Percentiles rank a stretch among this genome's conserved stretches.
phyloP scores from a whole-genome alignment of 768 basidiomycete genomes.

The Cystofilobasidium ferigula region DNA sequence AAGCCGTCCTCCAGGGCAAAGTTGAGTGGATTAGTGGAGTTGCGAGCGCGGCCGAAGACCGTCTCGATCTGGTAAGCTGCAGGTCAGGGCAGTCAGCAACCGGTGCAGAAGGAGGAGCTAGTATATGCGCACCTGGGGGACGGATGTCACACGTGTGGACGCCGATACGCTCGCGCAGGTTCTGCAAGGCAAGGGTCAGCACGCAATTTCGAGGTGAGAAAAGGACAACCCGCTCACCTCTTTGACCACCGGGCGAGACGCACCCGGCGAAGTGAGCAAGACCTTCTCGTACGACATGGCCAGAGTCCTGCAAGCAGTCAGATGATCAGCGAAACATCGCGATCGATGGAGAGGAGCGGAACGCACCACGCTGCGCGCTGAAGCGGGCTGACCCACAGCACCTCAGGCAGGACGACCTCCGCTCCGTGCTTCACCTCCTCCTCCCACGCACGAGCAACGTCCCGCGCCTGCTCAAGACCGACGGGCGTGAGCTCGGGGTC shows the following conservation, averaged over 20 bases:
- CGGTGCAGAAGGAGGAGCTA: neutral
- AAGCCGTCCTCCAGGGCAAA: conserved; percentile 7
- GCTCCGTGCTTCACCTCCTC: neutral
- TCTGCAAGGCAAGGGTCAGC: neutral
- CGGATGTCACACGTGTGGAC: conserved; percentile 9
- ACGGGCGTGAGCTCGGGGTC: conserved; percentile 6
- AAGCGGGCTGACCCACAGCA: conserved; percentile 4
- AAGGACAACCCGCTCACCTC: neutral
- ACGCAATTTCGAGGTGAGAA: neutral
- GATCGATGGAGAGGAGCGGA: neutral
- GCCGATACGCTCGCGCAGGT: conserved; percentile 1
- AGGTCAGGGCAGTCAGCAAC: neutral
- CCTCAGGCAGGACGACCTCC: neutral
- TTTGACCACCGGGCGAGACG: neutral
- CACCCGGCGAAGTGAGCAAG: neutral
- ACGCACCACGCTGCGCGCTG: neutral
- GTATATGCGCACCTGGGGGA: neutral
- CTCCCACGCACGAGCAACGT: neutral
- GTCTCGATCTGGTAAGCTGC: conserved; percentile 1
- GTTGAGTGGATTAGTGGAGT: conserved; percentile 1
- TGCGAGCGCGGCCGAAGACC: too few relatives aligned
- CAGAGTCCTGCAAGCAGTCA: neutral
- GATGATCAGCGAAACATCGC: neutral
- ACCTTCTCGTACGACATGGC: conserved; percentile 1
- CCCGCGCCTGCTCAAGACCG: neutral